Conservation (phyloP, 78 protist genomes). For the Polysphondylium violaceum region DNA sequence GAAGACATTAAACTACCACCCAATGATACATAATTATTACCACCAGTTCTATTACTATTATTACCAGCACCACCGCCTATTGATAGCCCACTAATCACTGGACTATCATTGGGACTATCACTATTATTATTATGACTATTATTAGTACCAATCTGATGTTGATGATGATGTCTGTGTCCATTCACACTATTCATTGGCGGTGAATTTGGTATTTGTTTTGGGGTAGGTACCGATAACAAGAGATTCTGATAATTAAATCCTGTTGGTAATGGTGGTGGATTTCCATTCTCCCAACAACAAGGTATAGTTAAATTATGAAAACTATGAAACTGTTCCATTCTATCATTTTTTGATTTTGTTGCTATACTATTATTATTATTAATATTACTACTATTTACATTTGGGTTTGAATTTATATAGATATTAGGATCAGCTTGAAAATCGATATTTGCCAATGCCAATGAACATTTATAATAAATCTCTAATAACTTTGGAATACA, state of each 20-base stretch:
- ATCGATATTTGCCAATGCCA: constrained; percentile 20
- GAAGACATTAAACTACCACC: not conserved
- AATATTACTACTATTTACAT: not conserved
- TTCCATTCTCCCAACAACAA: not conserved
- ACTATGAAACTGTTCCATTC: not conserved
- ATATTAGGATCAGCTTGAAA: constrained; percentile 18
- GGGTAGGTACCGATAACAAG: constrained; percentile 18
- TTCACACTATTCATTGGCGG: not conserved
- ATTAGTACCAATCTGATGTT: constrained; percentile 2
- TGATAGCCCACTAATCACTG: not conserved
- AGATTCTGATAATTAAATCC: constrained; percentile 19
- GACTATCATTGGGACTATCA: constrained; percentile 10
- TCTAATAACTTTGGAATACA: constrained; percentile 67
- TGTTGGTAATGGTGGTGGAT: constrained; percentile 7
- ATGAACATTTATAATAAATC: constrained; percentile 58
- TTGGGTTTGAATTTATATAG: constrained; percentile 19
- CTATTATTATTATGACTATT: constrained; percentile 9
- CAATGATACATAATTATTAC: not conserved
- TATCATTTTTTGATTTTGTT: no score
- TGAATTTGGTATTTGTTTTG: not conserved
- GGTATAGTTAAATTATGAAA: constrained; percentile 7
- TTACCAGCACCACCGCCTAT: not conserved
- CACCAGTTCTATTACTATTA: not conserved
- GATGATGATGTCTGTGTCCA: constrained; percentile 1
- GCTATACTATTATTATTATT: not conserved